Evolutionary conservation across 306 rosid genomes (phyloP), one percentile per base, ranked within the genome.

Genomic region (Rosa lucieae): DNA sequence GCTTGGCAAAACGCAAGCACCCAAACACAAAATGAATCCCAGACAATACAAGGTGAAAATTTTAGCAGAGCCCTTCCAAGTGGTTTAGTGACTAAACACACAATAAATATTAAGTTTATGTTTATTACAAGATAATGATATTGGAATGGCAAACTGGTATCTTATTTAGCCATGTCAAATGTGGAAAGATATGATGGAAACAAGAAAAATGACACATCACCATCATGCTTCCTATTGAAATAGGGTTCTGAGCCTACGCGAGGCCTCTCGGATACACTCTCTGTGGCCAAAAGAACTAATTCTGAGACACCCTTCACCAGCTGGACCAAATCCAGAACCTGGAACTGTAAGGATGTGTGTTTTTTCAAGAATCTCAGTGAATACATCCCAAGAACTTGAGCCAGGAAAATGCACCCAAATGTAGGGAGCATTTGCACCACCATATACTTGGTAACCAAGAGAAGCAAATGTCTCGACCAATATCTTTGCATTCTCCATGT

Each of bases 381-480:
- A 92, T 63, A 80, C 79, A 76, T 90, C 79, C 94, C 97, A 92
- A 23, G 94, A 90, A 68, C 84, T 90, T 46, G 87, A 79, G 75
- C 94, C 93, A 2, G 93, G 94, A 83, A 92, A 88, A 62, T 81
- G 94, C 18, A 88, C 89, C 97, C 97, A 92, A 78, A 88, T 81
- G 66, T 87, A 88, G 43, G 97, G 94, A 66, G 97, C 93, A 75
- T 92, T 92, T 79, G 75, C 74, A 12, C 93, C 88, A 0, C 94
- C 97, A 55, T 88, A 90, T 48, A 83, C 90, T 71, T 82, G 77
- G 63, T 90, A 61, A 67, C 97, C 97, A 23, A 90, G 84, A 67
- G 91, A 87, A 49, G 81, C 52, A 75, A 92, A 80, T 70, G 91
- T 85, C 46, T 86, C 80, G 5, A 83, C 82, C 85, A 92, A 83